A percentile compares a stretch with the other conserved stretches of the same genome.
These are phyloP conservation scores for Colletotrichum chrysophilum DNA, from an alignment of 2,329 filamentous ascomycete genomes.

Conservation along the genomic window DNA sequence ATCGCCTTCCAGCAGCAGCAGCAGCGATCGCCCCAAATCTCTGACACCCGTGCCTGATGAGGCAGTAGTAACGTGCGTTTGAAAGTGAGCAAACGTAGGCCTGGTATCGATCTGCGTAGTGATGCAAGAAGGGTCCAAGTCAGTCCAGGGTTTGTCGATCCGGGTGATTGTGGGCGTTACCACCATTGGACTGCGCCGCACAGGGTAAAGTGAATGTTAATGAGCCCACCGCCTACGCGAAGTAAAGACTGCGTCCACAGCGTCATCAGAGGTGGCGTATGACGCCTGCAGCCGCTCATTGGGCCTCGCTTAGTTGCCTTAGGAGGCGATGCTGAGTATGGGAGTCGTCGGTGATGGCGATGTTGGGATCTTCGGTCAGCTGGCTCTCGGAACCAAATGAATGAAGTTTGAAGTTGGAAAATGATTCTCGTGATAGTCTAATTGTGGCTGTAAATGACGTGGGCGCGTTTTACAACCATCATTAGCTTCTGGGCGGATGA, in stretches of 20 bases:
- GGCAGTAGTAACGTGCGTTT: not conserved
- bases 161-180: not conserved
- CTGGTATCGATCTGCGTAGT: not conserved
- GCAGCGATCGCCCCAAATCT: not conserved
- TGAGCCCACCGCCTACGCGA: not conserved
- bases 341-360: not conserved
- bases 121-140: slow-evolving; percentile 16
- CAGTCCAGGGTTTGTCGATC: slow-evolving; percentile 2
- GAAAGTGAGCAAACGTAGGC: not conserved
- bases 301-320: not conserved
- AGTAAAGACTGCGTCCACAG: not conserved
- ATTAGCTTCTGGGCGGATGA: not conserved
- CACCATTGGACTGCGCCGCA: slow-evolving; percentile 12
- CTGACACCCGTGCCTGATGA: not conserved
- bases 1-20: not conserved
- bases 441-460: not conserved
- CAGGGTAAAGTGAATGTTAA: not conserved
- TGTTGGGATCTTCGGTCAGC: not conserved
- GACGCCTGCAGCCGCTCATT: not conserved
- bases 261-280: slow-evolving; percentile 6
- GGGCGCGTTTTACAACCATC: not conserved
- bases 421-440: not conserved
- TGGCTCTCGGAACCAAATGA: not conserved
- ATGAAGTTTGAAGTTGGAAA: not conserved
- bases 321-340: not conserved